phyloP scores from a whole-genome alignment of 305 asterid genomes.

The Ajuga reptans region DNA sequence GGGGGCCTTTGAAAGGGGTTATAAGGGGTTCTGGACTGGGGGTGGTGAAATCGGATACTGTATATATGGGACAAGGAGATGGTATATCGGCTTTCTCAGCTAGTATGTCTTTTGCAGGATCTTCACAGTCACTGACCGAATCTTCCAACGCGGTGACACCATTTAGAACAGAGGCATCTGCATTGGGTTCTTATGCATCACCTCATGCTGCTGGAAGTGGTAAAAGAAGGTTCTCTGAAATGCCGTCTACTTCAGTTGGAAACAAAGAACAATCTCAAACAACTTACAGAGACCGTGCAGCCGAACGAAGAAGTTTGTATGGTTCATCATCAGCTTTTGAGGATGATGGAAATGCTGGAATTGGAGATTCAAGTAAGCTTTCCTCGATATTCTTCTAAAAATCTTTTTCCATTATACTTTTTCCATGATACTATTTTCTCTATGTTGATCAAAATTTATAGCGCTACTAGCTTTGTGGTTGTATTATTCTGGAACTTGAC shows the following conservation, averaged over 20 bases:
- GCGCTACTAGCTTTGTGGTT: slow-evolving; percentile 21
- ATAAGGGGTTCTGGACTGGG: slow-evolving; percentile 86
- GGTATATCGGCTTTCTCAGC: slow-evolving; percentile 36
- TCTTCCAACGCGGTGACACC: slow-evolving; percentile 45
- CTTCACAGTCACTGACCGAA: slow-evolving; percentile 35
- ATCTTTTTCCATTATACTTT: neutral
- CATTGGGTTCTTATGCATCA: slow-evolving; percentile 66
- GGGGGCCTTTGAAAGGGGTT: slow-evolving; percentile 74
- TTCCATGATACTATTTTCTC: neutral
- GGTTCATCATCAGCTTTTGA: slow-evolving; percentile 76
- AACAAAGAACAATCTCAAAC: slow-evolving; percentile 62
- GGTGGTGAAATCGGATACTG: slow-evolving; percentile 71
- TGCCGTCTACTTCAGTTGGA: slow-evolving; percentile 51
- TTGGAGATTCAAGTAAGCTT: slow-evolving; percentile 83
- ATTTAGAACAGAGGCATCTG: slow-evolving; percentile 77
- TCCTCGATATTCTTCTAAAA: slow-evolving; percentile 17
- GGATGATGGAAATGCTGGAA: slow-evolving; percentile 48
- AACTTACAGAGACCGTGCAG: slow-evolving; percentile 89
- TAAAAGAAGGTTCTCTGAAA: slow-evolving; percentile 89
- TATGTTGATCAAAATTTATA: slow-evolving; percentile 6
- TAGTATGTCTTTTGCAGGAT: slow-evolving; percentile 32
- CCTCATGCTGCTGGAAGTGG: slow-evolving; percentile 54
- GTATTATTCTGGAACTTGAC: slow-evolving; percentile 28
- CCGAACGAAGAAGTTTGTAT: slow-evolving; percentile 91
- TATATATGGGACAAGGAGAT: slow-evolving; percentile 50